A percentile compares a stretch with the other conserved stretches of the same genome.
These are phyloP conservation scores for Biscogniauxia sp. DNA, from an alignment of 2,329 filamentous ascomycete species.

Conservation along the genomic window DNA sequence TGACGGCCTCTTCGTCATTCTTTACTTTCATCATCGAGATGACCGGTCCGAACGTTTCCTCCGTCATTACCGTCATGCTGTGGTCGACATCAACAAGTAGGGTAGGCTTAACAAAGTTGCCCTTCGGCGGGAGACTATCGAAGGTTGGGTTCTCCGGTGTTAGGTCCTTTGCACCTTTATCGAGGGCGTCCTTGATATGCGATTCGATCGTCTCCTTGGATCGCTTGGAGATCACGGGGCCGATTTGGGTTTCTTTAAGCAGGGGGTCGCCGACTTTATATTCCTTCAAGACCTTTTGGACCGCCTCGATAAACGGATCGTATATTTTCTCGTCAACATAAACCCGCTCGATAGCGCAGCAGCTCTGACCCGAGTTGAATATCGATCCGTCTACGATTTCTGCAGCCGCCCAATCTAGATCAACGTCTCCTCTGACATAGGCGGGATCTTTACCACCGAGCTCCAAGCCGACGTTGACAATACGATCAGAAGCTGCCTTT, in stretches of 20 bases:
- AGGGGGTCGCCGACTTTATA: constrained; percentile 90
- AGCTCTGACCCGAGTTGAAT: constrained; percentile 98
- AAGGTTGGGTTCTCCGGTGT: constrained; percentile 84
- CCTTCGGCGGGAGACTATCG: constrained; percentile 66
- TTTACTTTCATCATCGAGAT: constrained; percentile 88
- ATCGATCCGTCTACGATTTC: constrained; percentile 95
- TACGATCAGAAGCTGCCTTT: constrained; percentile 76
- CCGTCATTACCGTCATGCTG: constrained; percentile 82
- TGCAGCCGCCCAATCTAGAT: constrained; percentile 85
- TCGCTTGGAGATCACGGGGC: constrained; percentile 81
- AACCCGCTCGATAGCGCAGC: constrained; percentile 87
- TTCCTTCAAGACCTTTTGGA: constrained; percentile 74
- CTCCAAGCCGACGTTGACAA: constrained; percentile 85
- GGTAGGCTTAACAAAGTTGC: constrained; percentile 87
- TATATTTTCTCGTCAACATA: constrained; percentile 87
- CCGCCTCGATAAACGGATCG: constrained; percentile 74
- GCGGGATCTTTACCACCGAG: constrained; percentile 94
- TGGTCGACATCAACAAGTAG: constrained; percentile 78
- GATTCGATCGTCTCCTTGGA: constrained; percentile 73
- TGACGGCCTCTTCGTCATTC: constrained; percentile 75
- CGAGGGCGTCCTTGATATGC: constrained; percentile 79
- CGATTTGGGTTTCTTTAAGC: constrained; percentile 75
- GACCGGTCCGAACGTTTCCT: constrained; percentile 93
- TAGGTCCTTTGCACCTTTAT: constrained; percentile 78
- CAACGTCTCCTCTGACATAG: constrained; percentile 82